A percentile compares a stretch with the other conserved stretches of the same genome.
These are phyloP conservation scores for Penicillium nordicum DNA, from an alignment of 2,329 filamentous ascomycete species.

Conservation along the genomic window DNA sequence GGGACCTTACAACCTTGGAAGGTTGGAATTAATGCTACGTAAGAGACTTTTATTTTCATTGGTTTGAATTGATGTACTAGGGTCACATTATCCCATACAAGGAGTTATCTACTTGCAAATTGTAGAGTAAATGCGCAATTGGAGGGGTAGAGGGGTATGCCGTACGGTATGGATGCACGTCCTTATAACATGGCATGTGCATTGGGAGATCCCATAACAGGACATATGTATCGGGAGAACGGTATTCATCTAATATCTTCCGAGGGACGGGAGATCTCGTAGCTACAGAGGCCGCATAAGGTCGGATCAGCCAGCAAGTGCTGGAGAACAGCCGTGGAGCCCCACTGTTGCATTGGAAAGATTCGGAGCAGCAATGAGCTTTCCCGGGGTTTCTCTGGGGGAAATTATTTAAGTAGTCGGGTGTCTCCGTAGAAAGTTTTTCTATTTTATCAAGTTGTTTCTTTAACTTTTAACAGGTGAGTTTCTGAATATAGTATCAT, in stretches of 20 bases:
- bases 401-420: conserved; percentile 24
- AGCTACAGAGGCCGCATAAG: conserved; percentile 23
- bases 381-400: conserved; percentile 23
- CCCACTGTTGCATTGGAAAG: conserved; percentile 40
- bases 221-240: background rate
- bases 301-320: conserved; percentile 31
- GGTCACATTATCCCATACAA: background rate
- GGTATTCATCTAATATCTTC: conserved; percentile 23
- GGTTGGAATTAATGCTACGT: conserved; percentile 13
- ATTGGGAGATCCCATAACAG: background rate
- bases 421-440: conserved; percentile 14
- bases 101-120: background rate
- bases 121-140: background rate
- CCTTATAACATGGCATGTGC: background rate
- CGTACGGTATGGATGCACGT: background rate
- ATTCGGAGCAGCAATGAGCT: conserved; percentile 35
- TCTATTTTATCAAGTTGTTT: conserved; percentile 11
- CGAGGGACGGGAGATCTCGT: conserved; percentile 42
- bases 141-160: conserved; percentile 2
- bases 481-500: conserved; percentile 6
- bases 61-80: background rate
- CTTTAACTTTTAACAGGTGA: conserved; percentile 17
- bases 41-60: background rate
- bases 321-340: conserved; percentile 26
- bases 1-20: background rate